Base-by-base conservation (phyloP, 495 filamentous ascomycete species). In the Hyaloscypha variabilis region DNA sequence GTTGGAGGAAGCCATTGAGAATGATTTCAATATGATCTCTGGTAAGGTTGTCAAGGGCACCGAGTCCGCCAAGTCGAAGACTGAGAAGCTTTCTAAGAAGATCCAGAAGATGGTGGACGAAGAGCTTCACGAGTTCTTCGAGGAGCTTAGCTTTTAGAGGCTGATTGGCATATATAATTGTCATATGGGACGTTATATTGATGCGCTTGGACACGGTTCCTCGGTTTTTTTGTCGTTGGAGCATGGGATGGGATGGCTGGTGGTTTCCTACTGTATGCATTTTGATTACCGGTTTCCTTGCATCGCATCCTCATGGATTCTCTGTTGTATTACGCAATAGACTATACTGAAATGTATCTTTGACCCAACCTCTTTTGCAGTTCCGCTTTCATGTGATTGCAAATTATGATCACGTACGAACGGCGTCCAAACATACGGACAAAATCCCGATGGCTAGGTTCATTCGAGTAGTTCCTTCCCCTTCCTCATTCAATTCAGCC, bases 91-190 rank as follows among this genome's bases (percentile, higher is more conserved):
- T 72, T 81, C 84, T 62, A 80, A 78, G 66, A 84, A 84, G 82
- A 80, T 86, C 71, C 78, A 85, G 64, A 74, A 81, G 58, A 66
- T 84, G 29, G 77, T 89, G 69, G 74, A 90, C 70, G 80, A 90
- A 73, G 84, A 93, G 78, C 77, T 94, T 71, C 73, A 88, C 78
- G 79, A 86, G 74, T 81, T 93, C 77, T 75, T 94, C 75, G 76
- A 93, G 76, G 71, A 68, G 49, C 36, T 70, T 21, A 64, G 65
- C 62, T 70, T 62, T 39, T 72, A 68, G 50, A 23, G 25, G 46
- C 46, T 60, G 58, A 17, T 42, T 46, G 25, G 6, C n/a, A 55
- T 23, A 65, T 68, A 64, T 64, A 17, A 62, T 49, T 23, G 46
- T 60, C 57, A 62, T 67, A 63, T 68, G 65, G 30, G 39, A 63